These are phyloP conservation scores for Suhomyces terraborum DNA, from an alignment of 1,139 yeast species.

Conservation along the genomic window DNA sequence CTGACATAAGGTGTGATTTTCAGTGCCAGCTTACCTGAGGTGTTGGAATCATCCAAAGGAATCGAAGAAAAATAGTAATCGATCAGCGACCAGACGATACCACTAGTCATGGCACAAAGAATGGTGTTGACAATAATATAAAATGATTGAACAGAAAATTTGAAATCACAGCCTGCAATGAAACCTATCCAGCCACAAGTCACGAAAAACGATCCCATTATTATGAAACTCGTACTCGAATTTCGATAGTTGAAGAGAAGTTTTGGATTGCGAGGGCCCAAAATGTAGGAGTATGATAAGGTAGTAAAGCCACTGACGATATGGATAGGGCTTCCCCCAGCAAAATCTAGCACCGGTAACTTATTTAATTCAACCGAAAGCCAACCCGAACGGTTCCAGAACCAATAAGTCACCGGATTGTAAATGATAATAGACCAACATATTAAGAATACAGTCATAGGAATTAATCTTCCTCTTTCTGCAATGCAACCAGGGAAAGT, in stretches of 20 bases:
- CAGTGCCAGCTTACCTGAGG: background rate
- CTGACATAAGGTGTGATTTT: conserved; percentile 15
- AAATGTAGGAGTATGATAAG: conserved; percentile 57
- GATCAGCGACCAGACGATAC: conserved; percentile 40
- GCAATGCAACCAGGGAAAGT: conserved; percentile 61
- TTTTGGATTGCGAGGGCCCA: conserved; percentile 55
- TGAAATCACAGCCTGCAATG: conserved; percentile 46
- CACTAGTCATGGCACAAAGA: conserved; percentile 40
- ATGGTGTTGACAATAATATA: conserved; percentile 40
- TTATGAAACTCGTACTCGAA: conserved; percentile 44
- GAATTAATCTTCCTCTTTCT: conserved; percentile 58
- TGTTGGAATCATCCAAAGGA: conserved; percentile 33
- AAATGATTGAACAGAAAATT: conserved; percentile 38
- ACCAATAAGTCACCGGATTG: conserved; percentile 67
- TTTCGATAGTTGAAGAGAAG: conserved; percentile 40
- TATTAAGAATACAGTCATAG: conserved; percentile 54
- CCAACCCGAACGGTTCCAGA: conserved; percentile 66
- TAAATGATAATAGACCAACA: conserved; percentile 60
- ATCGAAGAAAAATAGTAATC: conserved; percentile 45
- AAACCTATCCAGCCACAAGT: conserved; percentile 50
- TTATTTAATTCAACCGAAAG: conserved; percentile 40
- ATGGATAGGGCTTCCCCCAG: conserved; percentile 69
- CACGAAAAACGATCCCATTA: conserved; percentile 53
- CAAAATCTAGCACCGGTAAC: conserved; percentile 59
- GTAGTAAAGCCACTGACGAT: conserved; percentile 61